These are phyloP conservation scores for Barnettozyma hawaiiensis DNA, from an alignment of 1,139 yeast species.

Conservation along the genomic window DNA sequence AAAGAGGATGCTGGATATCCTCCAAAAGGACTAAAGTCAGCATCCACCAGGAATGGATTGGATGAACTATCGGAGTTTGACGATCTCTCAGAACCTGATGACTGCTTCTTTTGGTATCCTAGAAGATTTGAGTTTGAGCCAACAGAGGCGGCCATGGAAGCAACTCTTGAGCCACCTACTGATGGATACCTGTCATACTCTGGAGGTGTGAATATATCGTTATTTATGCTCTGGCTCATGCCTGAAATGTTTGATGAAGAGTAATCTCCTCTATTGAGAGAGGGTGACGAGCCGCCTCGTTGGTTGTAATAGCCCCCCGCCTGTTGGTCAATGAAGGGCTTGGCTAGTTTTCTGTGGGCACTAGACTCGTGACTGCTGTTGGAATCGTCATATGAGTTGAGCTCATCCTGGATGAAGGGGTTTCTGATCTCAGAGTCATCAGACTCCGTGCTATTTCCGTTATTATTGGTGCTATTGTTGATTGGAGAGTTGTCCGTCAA, in stretches of 20 bases:
- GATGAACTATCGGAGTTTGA: constrained; percentile 31
- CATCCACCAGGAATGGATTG: constrained; percentile 34
- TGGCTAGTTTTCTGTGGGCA: constrained; percentile 21
- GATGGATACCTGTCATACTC: constrained; percentile 57
- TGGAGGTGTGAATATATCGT: constrained; percentile 37
- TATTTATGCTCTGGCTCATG: constrained; percentile 13
- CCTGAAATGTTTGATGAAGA: constrained; percentile 23
- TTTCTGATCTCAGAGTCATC: constrained; percentile 22
- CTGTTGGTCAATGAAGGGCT: constrained; percentile 40
- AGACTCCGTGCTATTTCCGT: constrained; percentile 18
- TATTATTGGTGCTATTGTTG: constrained; percentile 14
- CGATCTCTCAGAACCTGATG: constrained; percentile 25
- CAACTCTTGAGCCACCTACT: constrained; percentile 44
- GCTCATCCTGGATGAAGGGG: constrained; percentile 24
- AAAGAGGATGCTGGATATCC: constrained; percentile 89
- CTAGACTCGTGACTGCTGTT: constrained; percentile 23
- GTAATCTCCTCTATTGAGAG: constrained; percentile 15
- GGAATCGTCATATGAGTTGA: constrained; percentile 21
- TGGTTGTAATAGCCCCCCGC: constrained; percentile 40
- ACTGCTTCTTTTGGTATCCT: constrained; percentile 16
- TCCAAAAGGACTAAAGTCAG: constrained; percentile 79
- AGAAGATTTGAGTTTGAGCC: constrained; percentile 18
- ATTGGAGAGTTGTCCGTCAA: constrained; percentile 27
- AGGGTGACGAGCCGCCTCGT: constrained; percentile 34
- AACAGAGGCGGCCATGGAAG: constrained; percentile 39